A percentile compares a stretch with the other conserved stretches of the same genome.
These are phyloP conservation scores for Leccinum subrobustum DNA, from an alignment of 1,284 basidiomycete species.

Conservation along the genomic window DNA sequence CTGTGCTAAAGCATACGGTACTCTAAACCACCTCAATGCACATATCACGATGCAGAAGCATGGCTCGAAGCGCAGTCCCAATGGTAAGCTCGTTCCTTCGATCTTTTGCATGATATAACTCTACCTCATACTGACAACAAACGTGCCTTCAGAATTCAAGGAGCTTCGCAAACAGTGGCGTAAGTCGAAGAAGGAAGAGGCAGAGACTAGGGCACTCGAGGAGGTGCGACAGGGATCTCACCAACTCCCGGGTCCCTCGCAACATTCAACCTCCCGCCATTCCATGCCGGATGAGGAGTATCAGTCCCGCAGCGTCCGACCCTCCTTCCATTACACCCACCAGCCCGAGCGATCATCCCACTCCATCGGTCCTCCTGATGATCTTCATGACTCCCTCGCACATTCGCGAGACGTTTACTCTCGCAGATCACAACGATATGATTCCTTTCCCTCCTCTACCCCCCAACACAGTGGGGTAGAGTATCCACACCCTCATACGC, in stretches of 20 bases:
- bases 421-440: conserved; percentile 30
- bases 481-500: conserved; percentile 19
- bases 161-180: conserved; percentile 96
- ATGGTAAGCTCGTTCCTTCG: conserved; percentile 50
- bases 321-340: conserved; percentile 18
- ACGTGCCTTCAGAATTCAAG: conserved; percentile 79
- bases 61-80: conserved; percentile 78
- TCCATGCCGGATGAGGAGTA: conserved; percentile 23
- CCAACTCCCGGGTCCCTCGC: conserved; percentile 18
- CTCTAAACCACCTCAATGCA: conserved; percentile 89
- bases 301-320: conserved; percentile 13
- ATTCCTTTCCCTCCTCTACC: conserved; percentile 21
- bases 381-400: conserved; percentile 19
- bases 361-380: conserved; percentile 10
- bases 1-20: conserved; percentile 85
- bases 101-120: not conserved
- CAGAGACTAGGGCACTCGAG: conserved; percentile 33
- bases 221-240: conserved; percentile 16
- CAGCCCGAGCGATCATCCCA: conserved; percentile 20
- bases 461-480: conserved; percentile 15
- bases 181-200: conserved; percentile 82
- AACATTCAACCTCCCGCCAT: conserved; percentile 23
- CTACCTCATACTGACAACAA: conserved; percentile 13
- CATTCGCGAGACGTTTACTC: conserved; percentile 23
- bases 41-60: conserved; percentile 94